Conservation (phyloP, 2,329 filamentous ascomycete species). For the Aspergillus tamarii region DNA sequence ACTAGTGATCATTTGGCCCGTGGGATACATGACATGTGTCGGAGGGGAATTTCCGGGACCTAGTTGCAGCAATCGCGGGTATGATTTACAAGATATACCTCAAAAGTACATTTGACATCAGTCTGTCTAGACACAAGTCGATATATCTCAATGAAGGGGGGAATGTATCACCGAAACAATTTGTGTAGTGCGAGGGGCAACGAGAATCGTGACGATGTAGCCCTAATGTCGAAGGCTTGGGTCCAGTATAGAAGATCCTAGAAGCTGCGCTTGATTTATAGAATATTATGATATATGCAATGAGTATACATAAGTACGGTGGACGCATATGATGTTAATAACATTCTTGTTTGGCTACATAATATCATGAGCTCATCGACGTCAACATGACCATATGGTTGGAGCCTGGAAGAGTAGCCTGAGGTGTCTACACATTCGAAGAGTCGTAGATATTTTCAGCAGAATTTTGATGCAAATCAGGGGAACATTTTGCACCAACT, state of each 20-base stretch:
- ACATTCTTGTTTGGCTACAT: background rate
- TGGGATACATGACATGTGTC: background rate
- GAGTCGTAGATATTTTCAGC: background rate
- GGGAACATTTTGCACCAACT: background rate
- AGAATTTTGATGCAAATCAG: background rate
- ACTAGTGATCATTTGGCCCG: background rate
- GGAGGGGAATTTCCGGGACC: background rate
- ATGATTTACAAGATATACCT: background rate
- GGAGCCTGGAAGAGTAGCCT: background rate
- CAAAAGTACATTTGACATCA: rapidly evolving
- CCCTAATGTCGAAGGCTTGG: background rate
- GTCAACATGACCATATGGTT: background rate
- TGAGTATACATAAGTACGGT: background rate
- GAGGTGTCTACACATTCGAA: background rate
- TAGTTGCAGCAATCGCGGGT: background rate
- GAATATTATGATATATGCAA: background rate
- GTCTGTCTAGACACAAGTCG: background rate
- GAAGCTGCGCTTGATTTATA: background rate
- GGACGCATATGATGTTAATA: background rate
- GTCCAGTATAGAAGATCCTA: background rate
- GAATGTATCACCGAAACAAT: background rate
- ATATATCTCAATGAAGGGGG: background rate
- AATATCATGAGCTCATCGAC: background rate
- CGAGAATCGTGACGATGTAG: background rate
- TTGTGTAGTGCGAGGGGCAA: background rate